These are phyloP conservation scores for Alnus glutinosa DNA, from an alignment of 306 rosid genomes.

Conservation along the genomic window DNA sequence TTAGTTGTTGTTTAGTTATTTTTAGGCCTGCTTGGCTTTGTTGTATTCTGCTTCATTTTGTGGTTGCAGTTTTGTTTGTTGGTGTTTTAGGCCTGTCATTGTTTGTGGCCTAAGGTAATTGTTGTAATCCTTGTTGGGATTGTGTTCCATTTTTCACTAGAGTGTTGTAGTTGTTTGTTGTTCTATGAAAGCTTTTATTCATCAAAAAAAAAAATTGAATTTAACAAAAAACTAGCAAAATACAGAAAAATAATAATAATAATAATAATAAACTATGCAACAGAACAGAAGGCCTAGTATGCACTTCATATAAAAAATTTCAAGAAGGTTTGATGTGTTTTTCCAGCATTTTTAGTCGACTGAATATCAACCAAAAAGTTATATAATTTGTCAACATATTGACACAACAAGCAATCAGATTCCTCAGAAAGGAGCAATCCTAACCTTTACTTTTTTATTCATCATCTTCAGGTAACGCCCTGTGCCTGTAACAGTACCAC, in stretches of 20 bases:
- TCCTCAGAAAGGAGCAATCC: constrained; percentile 21
- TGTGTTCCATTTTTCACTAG: too few species aligned
- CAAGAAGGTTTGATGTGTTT: neutral
- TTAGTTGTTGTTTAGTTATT: too few species aligned
- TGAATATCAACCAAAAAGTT: neutral
- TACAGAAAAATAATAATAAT: too few species aligned
- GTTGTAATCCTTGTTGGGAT: too few species aligned
- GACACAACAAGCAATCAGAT: constrained; percentile 18
- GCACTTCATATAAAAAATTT: neutral
- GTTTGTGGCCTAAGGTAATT: too few species aligned
- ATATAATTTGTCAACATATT: neutral
- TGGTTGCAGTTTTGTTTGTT: too few species aligned
- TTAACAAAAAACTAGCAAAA: neutral
- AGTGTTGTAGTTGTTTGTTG: too few species aligned
- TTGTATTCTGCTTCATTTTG: too few species aligned
- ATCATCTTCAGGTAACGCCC: constrained; percentile 79
- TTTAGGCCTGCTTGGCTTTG: too few species aligned
- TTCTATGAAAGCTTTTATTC: too few species aligned
- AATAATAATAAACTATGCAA: neutral
- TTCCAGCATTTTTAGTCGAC: neutral
- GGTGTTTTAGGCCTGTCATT: too few species aligned
- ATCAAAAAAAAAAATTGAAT: too few species aligned
- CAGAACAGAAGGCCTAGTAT: neutral
- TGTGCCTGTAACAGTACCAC: constrained; percentile 90
- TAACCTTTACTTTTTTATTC: constrained; percentile 73